phyloP scores from a whole-genome alignment of 2,329 filamentous ascomycete species.

The Ophiostoma ulmi region DNA sequence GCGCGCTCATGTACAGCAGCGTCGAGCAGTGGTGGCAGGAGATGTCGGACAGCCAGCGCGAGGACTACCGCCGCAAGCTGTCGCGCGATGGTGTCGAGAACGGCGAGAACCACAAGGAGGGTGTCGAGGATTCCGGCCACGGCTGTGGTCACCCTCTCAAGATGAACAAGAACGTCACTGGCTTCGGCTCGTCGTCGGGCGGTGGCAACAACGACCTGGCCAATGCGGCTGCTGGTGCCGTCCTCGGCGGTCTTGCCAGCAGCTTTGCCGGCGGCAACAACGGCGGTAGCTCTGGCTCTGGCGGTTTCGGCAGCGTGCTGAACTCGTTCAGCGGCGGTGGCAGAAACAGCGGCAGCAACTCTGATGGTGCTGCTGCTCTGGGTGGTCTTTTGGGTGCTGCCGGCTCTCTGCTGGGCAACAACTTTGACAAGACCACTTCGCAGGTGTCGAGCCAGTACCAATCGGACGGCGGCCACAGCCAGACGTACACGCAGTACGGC shows the following conservation, averaged over 20 bases:
- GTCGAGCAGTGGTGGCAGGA: slow-evolving; percentile 78
- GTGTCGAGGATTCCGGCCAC: slow-evolving; percentile 76
- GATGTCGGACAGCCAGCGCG: slow-evolving; percentile 56
- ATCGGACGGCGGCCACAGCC: slow-evolving; percentile 56
- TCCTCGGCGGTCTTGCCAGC: slow-evolving; percentile 54
- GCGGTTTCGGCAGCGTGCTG: slow-evolving; percentile 19
- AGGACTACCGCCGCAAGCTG: slow-evolving; percentile 67
- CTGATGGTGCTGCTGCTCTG: slow-evolving; percentile 45
- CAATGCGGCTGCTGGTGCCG: slow-evolving; percentile 50
- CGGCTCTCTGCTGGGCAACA: slow-evolving; percentile 53
- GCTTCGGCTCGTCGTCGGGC: slow-evolving; percentile 31
- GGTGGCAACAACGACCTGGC: slow-evolving; percentile 52
- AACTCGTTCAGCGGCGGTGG: slow-evolving; percentile 11
- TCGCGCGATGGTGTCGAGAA: slow-evolving; percentile 70
- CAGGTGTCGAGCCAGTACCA: slow-evolving; percentile 46
- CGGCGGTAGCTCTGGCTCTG: slow-evolving; percentile 20
- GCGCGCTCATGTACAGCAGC: slow-evolving; percentile 69
- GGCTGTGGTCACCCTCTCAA: slow-evolving; percentile 73
- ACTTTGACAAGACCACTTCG: slow-evolving; percentile 44
- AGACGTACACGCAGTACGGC: slow-evolving; percentile 58
- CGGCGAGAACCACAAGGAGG: slow-evolving; percentile 81
- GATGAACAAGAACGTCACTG: slow-evolving; percentile 60
- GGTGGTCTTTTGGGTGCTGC: slow-evolving; percentile 68
- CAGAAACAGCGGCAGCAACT: slow-evolving; percentile 10
- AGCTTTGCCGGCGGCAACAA: slow-evolving; percentile 37